Percentiles rank a stretch among this genome's conserved stretches.
Conservation (phyloP, 169 alveolate genomes). For the Plasmodium blacklocki region DNA sequence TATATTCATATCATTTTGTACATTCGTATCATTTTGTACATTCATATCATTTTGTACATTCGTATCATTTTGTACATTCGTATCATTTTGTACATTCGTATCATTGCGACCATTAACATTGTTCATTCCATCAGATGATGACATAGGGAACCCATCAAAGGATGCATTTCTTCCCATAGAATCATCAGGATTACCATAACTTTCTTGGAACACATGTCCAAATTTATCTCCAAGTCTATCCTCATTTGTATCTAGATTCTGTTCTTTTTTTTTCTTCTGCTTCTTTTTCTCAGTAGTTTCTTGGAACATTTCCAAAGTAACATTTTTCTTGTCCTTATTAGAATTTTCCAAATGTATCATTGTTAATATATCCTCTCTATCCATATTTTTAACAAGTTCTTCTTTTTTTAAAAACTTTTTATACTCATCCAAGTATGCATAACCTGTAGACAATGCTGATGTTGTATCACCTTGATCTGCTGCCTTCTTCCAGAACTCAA, state of each 20-base stretch:
- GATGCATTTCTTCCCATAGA: neutral
- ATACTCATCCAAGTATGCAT: constrained; percentile 79
- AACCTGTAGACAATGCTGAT: constrained; percentile 90
- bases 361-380: constrained; percentile 11
- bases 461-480: constrained; percentile 91
- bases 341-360: constrained; percentile 25
- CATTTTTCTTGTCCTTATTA: neutral
- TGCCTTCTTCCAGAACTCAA: constrained; percentile 88
- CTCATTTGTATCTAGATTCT: neutral
- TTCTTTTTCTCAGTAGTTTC: constrained; percentile 3
- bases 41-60: no score
- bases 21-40: no score
- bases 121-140: no score
- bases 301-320: neutral
- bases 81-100: no score
- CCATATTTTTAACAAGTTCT: constrained; percentile 37
- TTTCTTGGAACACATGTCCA: neutral
- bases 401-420: constrained; percentile 43
- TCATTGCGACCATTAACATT: no score
- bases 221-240: neutral
- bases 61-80: no score
- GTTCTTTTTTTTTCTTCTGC: neutral
- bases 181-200: neutral
- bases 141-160: neutral
- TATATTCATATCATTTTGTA: no score